These are phyloP conservation scores for Dipodascus geniculatus DNA, from an alignment of 805 yeast species.

Conservation along the genomic window DNA sequence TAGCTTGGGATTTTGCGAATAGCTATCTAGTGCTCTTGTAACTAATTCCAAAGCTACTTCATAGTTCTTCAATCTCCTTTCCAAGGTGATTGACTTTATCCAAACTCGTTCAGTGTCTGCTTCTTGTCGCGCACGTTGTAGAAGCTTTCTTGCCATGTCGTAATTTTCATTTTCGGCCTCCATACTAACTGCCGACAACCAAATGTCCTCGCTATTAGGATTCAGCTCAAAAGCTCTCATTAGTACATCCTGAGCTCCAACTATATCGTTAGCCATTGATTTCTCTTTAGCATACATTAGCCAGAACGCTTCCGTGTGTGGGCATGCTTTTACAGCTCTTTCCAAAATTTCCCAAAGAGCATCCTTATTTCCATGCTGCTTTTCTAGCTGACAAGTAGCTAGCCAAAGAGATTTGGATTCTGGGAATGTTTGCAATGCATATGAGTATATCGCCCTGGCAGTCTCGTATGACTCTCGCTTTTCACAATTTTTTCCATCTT, in stretches of 20 bases:
- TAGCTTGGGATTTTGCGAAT: slow-evolving; percentile 40
- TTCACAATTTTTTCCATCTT: slow-evolving; percentile 27
- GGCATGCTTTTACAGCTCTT: slow-evolving; percentile 39
- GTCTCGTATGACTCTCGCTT: slow-evolving; percentile 23
- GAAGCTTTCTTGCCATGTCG: slow-evolving; percentile 28
- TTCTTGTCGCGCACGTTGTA: slow-evolving; percentile 29
- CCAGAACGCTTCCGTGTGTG: slow-evolving; percentile 39
- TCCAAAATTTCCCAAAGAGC: slow-evolving; percentile 39
- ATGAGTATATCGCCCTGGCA: slow-evolving; percentile 38
- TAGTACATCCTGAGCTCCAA: slow-evolving; percentile 43
- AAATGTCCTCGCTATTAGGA: slow-evolving; percentile 41
- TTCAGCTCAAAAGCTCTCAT: slow-evolving; percentile 33
- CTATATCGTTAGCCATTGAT: slow-evolving; percentile 40
- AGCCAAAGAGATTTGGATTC: slow-evolving; percentile 21
- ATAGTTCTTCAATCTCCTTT: slow-evolving; percentile 29
- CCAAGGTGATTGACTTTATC: slow-evolving; percentile 46
- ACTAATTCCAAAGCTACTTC: slow-evolving; percentile 32
- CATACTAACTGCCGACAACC: slow-evolving; percentile 64
- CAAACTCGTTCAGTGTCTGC: slow-evolving; percentile 41
- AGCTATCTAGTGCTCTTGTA: slow-evolving; percentile 37
- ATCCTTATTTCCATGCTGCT: slow-evolving; percentile 15
- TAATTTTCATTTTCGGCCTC: slow-evolving; percentile 35
- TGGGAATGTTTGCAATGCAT: slow-evolving; percentile 38
- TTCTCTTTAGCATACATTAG: slow-evolving; percentile 65
- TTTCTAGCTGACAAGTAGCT: slow-evolving; percentile 21